Conservation (phyloP, 202 grass and related monocot species). For the Elaeis oleifera region DNA sequence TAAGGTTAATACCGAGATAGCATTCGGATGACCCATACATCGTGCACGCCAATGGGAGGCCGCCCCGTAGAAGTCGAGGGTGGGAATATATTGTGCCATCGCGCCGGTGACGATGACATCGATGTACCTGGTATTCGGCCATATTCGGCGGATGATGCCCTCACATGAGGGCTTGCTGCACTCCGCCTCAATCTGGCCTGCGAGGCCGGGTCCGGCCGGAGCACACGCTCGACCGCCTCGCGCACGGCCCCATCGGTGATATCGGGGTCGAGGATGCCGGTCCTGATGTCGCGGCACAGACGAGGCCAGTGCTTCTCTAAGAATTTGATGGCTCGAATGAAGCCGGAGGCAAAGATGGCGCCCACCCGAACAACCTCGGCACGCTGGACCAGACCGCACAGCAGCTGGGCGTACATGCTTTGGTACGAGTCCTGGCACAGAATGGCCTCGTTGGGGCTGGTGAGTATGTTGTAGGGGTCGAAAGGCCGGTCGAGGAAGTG, state of each 20-base stretch:
- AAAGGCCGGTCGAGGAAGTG: slow-evolving; percentile 10
- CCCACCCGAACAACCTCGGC: slow-evolving; percentile 7
- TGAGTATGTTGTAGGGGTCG: slow-evolving; percentile 5
- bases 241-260: slow-evolving; percentile 4
- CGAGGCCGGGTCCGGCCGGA: slow-evolving; percentile 5
- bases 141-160: slow-evolving; percentile 11
- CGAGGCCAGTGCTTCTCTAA: slow-evolving; percentile 11
- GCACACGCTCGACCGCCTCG: background rate
- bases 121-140: slow-evolving; percentile 18
- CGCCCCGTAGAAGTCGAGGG: slow-evolving; percentile 12
- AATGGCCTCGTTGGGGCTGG: slow-evolving; percentile 19
- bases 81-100: slow-evolving; percentile 20
- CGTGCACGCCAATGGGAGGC: slow-evolving; percentile 19
- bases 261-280: slow-evolving; percentile 7
- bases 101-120: slow-evolving; percentile 22
- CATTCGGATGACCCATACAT: slow-evolving; percentile 20
- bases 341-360: slow-evolving; percentile 12
- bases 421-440: slow-evolving; percentile 14
- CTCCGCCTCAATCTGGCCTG: slow-evolving; percentile 2
- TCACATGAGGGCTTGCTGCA: slow-evolving; percentile 11
- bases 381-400: slow-evolving; percentile 4
- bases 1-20: slow-evolving; percentile 15
- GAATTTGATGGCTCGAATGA: slow-evolving; percentile 15
- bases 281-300: slow-evolving; percentile 5
- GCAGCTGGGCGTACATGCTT: slow-evolving; percentile 17